Percentiles rank a stretch among this genome's conserved stretches.
Evolutionary conservation across 768 basidiomycete genomes (phyloP).

Genomic region (Udeniomyces megalosporus): DNA sequence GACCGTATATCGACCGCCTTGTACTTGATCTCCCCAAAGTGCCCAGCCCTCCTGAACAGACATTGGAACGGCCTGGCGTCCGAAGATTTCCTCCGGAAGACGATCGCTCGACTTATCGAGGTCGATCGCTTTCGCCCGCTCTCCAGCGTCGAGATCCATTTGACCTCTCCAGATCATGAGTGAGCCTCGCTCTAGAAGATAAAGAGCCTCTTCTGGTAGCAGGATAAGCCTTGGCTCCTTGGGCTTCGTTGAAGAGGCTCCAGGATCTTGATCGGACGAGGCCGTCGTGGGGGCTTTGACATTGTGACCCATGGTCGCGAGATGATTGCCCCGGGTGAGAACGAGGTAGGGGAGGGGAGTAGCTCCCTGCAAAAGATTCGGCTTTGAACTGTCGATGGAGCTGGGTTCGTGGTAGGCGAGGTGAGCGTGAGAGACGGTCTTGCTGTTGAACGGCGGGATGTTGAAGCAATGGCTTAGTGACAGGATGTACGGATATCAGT

Average conservation of each 20-base stretch:
- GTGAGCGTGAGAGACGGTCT: conserved; percentile 28
- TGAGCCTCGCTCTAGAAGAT: conserved; percentile 77
- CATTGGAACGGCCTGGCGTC: conserved; percentile 18
- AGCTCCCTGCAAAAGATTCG: too few relatives aligned
- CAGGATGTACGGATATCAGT: conserved; percentile 39
- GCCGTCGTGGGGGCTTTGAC: conserved; percentile 34
- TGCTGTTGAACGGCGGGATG: conserved; percentile 20
- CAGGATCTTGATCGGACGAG: conserved; percentile 19
- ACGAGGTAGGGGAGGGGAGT: conserved; percentile 25
- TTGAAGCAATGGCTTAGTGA: conserved; percentile 27
- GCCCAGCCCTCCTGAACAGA: conserved; percentile 13
- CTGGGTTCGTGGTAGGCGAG: conserved; percentile 3
- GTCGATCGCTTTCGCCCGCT: background rate
- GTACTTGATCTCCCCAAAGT: conserved; percentile 24
- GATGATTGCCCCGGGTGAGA: conserved; percentile 55
- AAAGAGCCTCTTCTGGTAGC: conserved; percentile 86
- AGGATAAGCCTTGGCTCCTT: conserved; percentile 29
- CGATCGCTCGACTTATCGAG: background rate
- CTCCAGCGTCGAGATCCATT: conserved; percentile 18
- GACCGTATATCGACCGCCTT: conserved; percentile 56
- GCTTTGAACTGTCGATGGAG: conserved; percentile 14
- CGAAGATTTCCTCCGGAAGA: conserved; percentile 17
- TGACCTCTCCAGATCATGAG: conserved; percentile 63
- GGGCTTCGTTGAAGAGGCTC: conserved; percentile 18
- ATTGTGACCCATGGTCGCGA: conserved; percentile 65